phyloP scores from a whole-genome alignment of 257 asterid genomes.

The Nicotiana tomentosiformis region DNA sequence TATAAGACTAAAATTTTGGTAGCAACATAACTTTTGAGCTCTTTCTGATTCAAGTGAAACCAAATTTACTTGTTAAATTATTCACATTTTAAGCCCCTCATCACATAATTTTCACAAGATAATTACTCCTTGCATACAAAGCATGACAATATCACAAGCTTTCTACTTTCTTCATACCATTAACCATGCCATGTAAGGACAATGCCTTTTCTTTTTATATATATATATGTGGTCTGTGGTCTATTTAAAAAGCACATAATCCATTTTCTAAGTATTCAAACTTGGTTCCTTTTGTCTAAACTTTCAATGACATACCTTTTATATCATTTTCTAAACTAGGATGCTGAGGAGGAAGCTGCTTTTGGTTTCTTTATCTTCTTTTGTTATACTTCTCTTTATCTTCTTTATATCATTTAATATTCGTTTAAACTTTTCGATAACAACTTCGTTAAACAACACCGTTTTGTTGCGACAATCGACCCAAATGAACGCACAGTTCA shows the following conservation, averaged over 20 bases:
- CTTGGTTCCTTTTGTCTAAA: not conserved
- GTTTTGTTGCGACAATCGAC: not conserved
- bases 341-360: slow-evolving; percentile 18
- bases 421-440: slow-evolving; percentile 28
- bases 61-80: not conserved
- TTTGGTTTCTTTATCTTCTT: slow-evolving; percentile 21
- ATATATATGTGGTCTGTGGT: too few relatives aligned
- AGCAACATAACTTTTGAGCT: not conserved
- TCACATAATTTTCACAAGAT: not conserved
- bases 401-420: slow-evolving; percentile 38
- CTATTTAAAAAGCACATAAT: not conserved
- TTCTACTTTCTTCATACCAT: not conserved
- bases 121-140: not conserved
- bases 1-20: not conserved
- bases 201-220: not conserved
- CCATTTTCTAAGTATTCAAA: not conserved
- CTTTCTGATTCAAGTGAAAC: not conserved
- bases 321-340: not conserved
- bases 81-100: not conserved
- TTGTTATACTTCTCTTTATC: slow-evolving; percentile 28
- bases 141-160: not conserved
- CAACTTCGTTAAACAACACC: slow-evolving; percentile 7
- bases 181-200: not conserved
- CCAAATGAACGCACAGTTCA: slow-evolving; percentile 22
- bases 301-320: not conserved